Percentiles rank a stretch among this genome's conserved stretches.
Conservation (phyloP, 345 rosid genomes). For the Arabis alpina region DNA sequence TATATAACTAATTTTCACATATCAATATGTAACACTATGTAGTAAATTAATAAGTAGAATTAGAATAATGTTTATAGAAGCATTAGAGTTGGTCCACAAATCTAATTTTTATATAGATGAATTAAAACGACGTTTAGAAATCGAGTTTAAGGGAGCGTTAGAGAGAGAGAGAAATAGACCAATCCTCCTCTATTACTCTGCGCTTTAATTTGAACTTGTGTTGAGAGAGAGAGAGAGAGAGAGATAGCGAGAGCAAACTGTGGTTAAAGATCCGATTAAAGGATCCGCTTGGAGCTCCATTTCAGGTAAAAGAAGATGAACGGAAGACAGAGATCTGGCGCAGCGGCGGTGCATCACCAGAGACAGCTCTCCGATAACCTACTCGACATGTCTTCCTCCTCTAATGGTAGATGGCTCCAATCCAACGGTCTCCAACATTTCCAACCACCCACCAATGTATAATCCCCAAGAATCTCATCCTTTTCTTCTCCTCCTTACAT, state of each 20-base stretch:
- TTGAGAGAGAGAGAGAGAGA: slow-evolving; percentile 32
- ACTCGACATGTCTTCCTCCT: slow-evolving; percentile 61
- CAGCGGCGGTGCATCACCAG: slow-evolving; percentile 77
- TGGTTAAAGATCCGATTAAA: slow-evolving; percentile 35
- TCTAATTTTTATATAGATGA: background rate
- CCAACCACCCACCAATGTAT: slow-evolving; percentile 51
- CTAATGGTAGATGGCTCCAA: slow-evolving; percentile 94
- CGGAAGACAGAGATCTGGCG: slow-evolving; percentile 88
- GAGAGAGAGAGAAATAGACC: slow-evolving; percentile 26
- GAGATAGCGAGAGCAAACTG: background rate
- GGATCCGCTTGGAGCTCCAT: slow-evolving; percentile 41
- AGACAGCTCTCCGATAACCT: slow-evolving; percentile 79
- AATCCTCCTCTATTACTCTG: slow-evolving; percentile 32
- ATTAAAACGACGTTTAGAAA: slow-evolving; percentile 22
- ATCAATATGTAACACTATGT: background rate
- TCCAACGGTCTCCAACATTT: slow-evolving; percentile 91
- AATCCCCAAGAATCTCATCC: slow-evolving; percentile 29
- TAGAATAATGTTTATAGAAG: background rate
- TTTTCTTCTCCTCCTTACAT: background rate
- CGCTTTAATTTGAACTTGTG: slow-evolving; percentile 49
- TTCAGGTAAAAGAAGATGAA: slow-evolving; percentile 48
- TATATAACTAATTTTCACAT: too few species aligned
- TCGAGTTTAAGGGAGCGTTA: slow-evolving; percentile 40
- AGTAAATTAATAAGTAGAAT: background rate
- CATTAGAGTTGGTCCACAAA: slow-evolving; percentile 33